Conservation (phyloP, 192 early-diverging fungal genomes). For the Linnemannia elongata region DNA sequence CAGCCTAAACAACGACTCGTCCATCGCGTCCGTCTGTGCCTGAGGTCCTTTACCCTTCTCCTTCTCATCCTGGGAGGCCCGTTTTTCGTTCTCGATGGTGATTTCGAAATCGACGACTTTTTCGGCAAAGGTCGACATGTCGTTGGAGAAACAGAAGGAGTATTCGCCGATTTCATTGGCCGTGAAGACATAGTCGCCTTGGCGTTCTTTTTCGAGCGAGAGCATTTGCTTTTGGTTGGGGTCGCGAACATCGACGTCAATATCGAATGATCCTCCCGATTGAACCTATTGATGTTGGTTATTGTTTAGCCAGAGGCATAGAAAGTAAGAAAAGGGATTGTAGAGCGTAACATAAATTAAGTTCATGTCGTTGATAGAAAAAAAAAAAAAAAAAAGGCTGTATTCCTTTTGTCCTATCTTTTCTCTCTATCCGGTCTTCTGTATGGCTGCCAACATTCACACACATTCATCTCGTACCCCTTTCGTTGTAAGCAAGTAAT, state of each 20-base stretch:
- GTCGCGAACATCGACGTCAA: conserved; percentile 91
- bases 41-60: conserved; percentile 47
- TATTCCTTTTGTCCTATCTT: background rate
- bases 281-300: conserved; percentile 80
- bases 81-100: conserved; percentile 89
- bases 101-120: conserved; percentile 98
- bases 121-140: conserved; percentile 93
- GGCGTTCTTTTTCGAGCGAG: conserved; percentile 86
- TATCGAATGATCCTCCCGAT: conserved; percentile 95
- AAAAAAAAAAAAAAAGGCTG: background rate
- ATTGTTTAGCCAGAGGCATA: too few relatives aligned
- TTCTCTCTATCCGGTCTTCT: background rate
- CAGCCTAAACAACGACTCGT: conserved; percentile 72
- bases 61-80: conserved; percentile 30
- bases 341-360: background rate
- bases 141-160: conserved; percentile 97
- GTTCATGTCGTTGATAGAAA: background rate
- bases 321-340: background rate
- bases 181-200: conserved; percentile 95
- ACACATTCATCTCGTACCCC: background rate
- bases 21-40: conserved; percentile 59
- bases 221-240: conserved; percentile 79
- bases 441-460: background rate
- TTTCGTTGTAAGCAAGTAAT: background rate
- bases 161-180: conserved; percentile 91